Percentiles rank a stretch among this genome's conserved stretches.
Conservation (phyloP, 2,329 filamentous ascomycete genomes). For the Aureobasidium subglaciale region DNA sequence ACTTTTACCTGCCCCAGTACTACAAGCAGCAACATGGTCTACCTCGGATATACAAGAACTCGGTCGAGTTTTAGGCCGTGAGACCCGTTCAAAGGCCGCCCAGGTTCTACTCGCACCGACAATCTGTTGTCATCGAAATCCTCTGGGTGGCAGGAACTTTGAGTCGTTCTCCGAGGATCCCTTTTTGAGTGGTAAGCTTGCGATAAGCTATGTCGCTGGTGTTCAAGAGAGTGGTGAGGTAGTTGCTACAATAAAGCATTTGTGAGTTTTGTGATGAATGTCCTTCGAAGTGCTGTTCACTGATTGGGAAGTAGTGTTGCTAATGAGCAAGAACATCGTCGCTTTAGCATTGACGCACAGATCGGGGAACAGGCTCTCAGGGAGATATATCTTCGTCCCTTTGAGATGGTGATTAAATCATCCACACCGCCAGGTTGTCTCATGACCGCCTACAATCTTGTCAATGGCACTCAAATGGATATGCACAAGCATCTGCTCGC, state of each 20-base stretch:
- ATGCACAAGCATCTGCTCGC: conserved; percentile 54
- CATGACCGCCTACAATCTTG: conserved; percentile 69
- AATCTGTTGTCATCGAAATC: conserved; percentile 73
- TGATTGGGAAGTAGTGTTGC: conserved; percentile 35
- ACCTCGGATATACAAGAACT: conserved; percentile 60
- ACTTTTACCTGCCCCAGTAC: conserved; percentile 70
- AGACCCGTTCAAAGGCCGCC: conserved; percentile 65
- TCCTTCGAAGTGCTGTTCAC: too few species aligned
- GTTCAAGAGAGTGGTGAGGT: conserved; percentile 62
- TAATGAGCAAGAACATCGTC: conserved; percentile 63
- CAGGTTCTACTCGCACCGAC: conserved; percentile 69
- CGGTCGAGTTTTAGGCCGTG: conserved; percentile 62
- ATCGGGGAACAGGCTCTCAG: conserved; percentile 37
- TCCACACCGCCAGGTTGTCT: conserved; percentile 56
- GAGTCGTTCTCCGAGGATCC: conserved; percentile 84
- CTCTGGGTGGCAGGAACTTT: conserved; percentile 74
- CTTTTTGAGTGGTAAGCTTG: conserved; percentile 65
- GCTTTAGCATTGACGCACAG: neutral
- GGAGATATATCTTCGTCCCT: conserved; percentile 65
- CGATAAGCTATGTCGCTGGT: conserved; percentile 53
- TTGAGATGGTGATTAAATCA: conserved; percentile 65
- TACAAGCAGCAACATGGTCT: conserved; percentile 73
- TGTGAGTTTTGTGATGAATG: conserved; percentile 24
- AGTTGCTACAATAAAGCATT: conserved; percentile 72
- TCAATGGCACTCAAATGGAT: conserved; percentile 62